These are phyloP conservation scores for Aspergillus hancockii DNA, from an alignment of 495 filamentous ascomycete genomes.

Conservation along the genomic window DNA sequence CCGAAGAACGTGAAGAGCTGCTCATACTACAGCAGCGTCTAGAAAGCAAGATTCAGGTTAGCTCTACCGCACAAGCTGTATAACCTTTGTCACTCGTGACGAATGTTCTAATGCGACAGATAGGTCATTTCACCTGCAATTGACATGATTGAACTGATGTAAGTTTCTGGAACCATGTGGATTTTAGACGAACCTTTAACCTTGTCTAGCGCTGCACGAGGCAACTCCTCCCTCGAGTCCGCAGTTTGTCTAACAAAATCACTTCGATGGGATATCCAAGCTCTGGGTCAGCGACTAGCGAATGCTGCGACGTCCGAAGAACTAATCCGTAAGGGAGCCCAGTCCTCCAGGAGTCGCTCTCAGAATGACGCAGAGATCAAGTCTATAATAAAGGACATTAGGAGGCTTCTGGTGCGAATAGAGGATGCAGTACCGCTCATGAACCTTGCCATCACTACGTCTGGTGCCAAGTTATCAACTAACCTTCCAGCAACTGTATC, in stretches of 20 bases:
- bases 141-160: constrained; percentile 93
- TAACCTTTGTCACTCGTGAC: neutral
- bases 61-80: constrained; percentile 17
- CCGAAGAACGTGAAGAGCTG: constrained; percentile 70
- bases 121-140: constrained; percentile 90
- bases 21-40: constrained; percentile 70
- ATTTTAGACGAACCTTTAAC: neutral
- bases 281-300: constrained; percentile 74
- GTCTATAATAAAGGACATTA: constrained; percentile 73
- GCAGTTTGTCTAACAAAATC: constrained; percentile 83
- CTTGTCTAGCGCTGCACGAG: constrained; percentile 70
- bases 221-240: constrained; percentile 92
- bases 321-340: constrained; percentile 48
- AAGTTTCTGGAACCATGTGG: constrained; percentile 24
- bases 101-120: constrained; percentile 2
- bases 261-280: constrained; percentile 85
- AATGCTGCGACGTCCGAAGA: constrained; percentile 70
- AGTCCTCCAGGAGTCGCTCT: constrained; percentile 47
- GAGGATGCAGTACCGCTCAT: constrained; percentile 94
- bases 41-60: constrained; percentile 80
- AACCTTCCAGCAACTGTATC: constrained; percentile 81
- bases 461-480: constrained; percentile 81
- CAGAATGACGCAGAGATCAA: constrained; percentile 63
- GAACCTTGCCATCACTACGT: constrained; percentile 93
- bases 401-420: constrained; percentile 71